Evolutionary conservation across 805 yeast species (phyloP).

Genomic region (Metschnikowia peoriensis): DNA sequence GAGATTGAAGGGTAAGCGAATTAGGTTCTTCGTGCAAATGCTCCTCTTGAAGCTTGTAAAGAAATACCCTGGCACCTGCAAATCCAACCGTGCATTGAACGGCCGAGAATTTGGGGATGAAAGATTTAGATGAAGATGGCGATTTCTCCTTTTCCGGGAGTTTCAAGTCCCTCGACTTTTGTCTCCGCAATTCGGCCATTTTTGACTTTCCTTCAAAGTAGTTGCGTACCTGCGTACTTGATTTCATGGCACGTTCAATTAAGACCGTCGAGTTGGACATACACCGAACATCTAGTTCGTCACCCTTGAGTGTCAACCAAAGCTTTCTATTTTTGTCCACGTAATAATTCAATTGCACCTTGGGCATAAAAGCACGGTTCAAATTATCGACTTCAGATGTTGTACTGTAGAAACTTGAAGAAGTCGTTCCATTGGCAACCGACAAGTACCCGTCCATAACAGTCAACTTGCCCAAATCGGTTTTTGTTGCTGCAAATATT

Average conservation of each 20-base stretch:
- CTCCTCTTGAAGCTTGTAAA: slow-evolving; percentile 46
- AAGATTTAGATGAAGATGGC: slow-evolving; percentile 5
- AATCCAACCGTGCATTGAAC: slow-evolving; percentile 54
- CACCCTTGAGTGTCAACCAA: slow-evolving; percentile 59
- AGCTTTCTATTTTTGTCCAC: slow-evolving; percentile 36
- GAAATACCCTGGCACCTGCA: slow-evolving; percentile 65
- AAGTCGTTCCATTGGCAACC: slow-evolving; percentile 59
- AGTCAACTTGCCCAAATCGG: slow-evolving; percentile 63
- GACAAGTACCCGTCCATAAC: slow-evolving; percentile 69
- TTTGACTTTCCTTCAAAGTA: slow-evolving; percentile 25
- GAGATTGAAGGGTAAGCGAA: slow-evolving; percentile 66
- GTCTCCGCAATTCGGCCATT: slow-evolving; percentile 5
- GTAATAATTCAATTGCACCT: slow-evolving; percentile 56
- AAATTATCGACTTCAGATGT: slow-evolving; percentile 46
- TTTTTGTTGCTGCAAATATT: slow-evolving; percentile 63
- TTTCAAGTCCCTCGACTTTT: slow-evolving; percentile 1
- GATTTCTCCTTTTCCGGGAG: background rate
- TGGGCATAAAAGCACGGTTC: slow-evolving; percentile 68
- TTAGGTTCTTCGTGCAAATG: slow-evolving; percentile 37
- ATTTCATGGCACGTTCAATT: slow-evolving; percentile 50
- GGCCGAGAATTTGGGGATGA: slow-evolving; percentile 29
- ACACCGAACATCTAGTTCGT: slow-evolving; percentile 63
- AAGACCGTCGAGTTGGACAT: slow-evolving; percentile 54
- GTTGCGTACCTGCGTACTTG: slow-evolving; percentile 45
- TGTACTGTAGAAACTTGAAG: slow-evolving; percentile 48